A percentile compares a stretch with the other conserved stretches of the same genome.
These are phyloP conservation scores for Phytomonas sp. DNA, from an alignment of 208 protist species.

Conservation along the genomic window DNA sequence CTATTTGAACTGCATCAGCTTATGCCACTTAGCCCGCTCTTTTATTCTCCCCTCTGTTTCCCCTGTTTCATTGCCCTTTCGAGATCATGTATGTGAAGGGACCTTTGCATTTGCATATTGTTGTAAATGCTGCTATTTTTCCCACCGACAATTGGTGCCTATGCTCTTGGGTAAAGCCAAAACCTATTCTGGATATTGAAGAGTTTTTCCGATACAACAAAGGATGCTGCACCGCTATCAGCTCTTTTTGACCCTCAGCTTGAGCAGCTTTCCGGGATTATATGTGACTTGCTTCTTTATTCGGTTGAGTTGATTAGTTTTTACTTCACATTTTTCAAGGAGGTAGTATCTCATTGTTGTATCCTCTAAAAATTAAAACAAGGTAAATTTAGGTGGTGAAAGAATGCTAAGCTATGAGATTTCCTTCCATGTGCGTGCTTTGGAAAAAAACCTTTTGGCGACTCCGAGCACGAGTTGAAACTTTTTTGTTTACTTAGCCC, in stretches of 20 bases:
- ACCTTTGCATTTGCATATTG: background rate
- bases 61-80: background rate
- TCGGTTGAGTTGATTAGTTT: background rate
- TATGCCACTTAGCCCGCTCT: background rate
- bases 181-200: background rate
- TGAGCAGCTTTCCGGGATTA: background rate
- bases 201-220: background rate
- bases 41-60: background rate
- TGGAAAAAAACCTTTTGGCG: background rate
- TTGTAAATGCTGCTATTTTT: background rate
- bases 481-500: slow-evolving; percentile 8
- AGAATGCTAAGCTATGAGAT: background rate
- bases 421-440: background rate
- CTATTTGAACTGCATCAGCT: background rate
- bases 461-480: background rate
- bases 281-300: background rate
- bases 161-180: background rate
- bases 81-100: background rate
- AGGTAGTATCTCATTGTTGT: too few relatives aligned
- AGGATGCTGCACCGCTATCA: background rate
- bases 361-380: too few relatives aligned
- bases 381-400: background rate
- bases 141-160: background rate
- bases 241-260: background rate
- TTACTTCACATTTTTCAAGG: background rate